Conservation (phyloP, 371 early-diverging fungal species). For the Mortierella sp. region DNA sequence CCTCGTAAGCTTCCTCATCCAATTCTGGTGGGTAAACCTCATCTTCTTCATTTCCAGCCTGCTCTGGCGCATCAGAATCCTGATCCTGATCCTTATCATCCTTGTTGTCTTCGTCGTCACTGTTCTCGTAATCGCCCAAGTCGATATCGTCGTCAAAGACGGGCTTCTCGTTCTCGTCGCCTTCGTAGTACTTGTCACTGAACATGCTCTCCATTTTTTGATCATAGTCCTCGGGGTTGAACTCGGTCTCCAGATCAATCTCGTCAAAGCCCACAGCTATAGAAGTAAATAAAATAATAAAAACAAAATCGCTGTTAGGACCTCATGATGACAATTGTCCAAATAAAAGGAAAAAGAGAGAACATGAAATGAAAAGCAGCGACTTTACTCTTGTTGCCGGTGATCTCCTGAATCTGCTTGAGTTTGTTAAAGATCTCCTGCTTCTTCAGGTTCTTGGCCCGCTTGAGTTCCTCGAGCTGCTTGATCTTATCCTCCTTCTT, state of each 20-base stretch:
- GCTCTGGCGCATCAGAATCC: constrained; percentile 46
- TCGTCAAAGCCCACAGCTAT: constrained; percentile 76
- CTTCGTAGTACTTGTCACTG: constrained; percentile 75
- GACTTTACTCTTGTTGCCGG: constrained; percentile 67
- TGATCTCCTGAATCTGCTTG: constrained; percentile 84
- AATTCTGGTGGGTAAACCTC: constrained; percentile 21
- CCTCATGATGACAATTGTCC: no score
- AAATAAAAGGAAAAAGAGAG: constrained; percentile 1
- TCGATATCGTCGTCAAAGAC: constrained; percentile 89
- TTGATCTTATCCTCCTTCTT: constrained; percentile 74
- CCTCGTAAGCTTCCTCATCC: constrained; percentile 54
- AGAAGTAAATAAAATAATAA: constrained; percentile 4
- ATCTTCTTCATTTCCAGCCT: constrained; percentile 6
- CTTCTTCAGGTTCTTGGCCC: constrained; percentile 82
- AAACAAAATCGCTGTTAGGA: neutral
- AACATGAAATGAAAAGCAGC: neutral
- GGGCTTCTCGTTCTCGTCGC: constrained; percentile 74
- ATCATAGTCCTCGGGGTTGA: constrained; percentile 89
- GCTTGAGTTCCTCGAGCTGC: constrained; percentile 87
- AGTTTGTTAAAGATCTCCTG: constrained; percentile 80
- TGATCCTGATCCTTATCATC: constrained; percentile 31
- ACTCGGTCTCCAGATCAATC: constrained; percentile 89
- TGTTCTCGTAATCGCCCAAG: constrained; percentile 58
- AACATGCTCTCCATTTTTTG: constrained; percentile 84
- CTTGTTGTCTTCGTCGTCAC: constrained; percentile 55